Base-by-base conservation (phyloP, 31 red algal genomes). In the Endocladia muricata region DNA sequence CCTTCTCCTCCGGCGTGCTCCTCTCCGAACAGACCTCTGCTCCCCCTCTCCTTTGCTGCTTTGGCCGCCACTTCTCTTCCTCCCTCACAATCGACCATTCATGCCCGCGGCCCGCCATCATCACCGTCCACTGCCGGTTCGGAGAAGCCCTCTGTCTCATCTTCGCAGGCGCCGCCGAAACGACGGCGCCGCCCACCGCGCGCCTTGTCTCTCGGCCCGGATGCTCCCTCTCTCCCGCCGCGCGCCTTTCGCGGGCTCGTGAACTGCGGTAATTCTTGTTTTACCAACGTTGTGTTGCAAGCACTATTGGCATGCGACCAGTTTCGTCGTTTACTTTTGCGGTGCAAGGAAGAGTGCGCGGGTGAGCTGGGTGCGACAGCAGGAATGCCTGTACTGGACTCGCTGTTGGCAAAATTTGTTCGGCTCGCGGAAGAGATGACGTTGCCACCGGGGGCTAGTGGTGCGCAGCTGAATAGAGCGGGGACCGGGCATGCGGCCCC, bases 191-290 rank as follows among this genome's bases (percentile, higher is more conserved):
- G 35, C 19, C 55, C 39, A 23, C 64, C 37, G 28, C 64, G 78
- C 28, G 21, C 26, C 29, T 32, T 15, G 6, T 25, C 64, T 3
- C 15, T 22, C 1, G 47, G 28, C 15, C 26, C 30, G 0, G 33
- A 5, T 36, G 40, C 19, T 21, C 21, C 38, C 31, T 21, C 6
- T 5, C 23, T 85, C 40, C 70, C 81, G 44, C 78, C 70, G 37
- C 82, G 84, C 33, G 47, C 44, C n/a, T 69, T 83, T 37, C 67
- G 86, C 5, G 93, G 93, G 34, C 51, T 96, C 35, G 81, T 87
- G 32, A 96, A 96, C 69, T 55, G 68, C 13, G 93, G 93, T 31
- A 96, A 96, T 65, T 77, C 81, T 56, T 96, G 93, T 42, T 96
- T 91, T 76, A 76, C 83, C 43, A 96, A 96, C 68, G 93, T 78